A percentile compares a stretch with the other conserved stretches of the same genome.
Conservation (phyloP, 106 monocot genomes). For the Iris macrosiphon region DNA sequence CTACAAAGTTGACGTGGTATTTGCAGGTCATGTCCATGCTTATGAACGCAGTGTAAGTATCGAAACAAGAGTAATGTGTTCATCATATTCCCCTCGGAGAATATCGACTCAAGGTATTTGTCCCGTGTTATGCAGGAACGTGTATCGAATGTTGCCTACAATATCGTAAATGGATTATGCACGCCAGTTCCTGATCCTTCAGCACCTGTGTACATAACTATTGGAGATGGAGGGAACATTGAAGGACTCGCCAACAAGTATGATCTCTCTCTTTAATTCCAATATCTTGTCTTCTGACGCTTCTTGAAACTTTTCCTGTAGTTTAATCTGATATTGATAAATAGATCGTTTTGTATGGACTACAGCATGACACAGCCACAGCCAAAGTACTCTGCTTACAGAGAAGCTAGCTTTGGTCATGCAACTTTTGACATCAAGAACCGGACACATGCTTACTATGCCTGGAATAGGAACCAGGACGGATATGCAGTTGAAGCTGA, state of each 20-base stretch:
- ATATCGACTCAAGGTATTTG: no score
- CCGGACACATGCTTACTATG: conserved; percentile 34
- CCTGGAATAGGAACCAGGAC: conserved; percentile 44
- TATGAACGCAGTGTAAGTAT: conserved; percentile 68
- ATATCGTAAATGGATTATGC: conserved; percentile 39
- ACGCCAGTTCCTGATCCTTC: conserved; percentile 24
- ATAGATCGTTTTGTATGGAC: background rate
- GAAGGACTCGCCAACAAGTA: conserved; percentile 58
- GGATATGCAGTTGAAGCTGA: conserved; percentile 26
- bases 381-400: conserved; percentile 31
- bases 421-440: conserved; percentile 44
- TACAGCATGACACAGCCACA: conserved; percentile 30
- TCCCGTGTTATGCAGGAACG: conserved; percentile 39
- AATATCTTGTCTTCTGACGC: background rate
- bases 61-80: no score
- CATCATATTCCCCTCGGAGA: no score
- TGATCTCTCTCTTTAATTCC: background rate
- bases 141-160: conserved; percentile 46
- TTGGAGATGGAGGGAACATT: conserved; percentile 54
- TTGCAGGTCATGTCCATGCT: conserved; percentile 26
- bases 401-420: conserved; percentile 48
- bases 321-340: background rate
- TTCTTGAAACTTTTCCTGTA: background rate
- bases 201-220: conserved; percentile 65
- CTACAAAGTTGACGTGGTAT: conserved; percentile 16